Evolutionary conservation across 352 stramenopile genomes (phyloP).

Genomic region (Chrysophaeum taylorii): DNA sequence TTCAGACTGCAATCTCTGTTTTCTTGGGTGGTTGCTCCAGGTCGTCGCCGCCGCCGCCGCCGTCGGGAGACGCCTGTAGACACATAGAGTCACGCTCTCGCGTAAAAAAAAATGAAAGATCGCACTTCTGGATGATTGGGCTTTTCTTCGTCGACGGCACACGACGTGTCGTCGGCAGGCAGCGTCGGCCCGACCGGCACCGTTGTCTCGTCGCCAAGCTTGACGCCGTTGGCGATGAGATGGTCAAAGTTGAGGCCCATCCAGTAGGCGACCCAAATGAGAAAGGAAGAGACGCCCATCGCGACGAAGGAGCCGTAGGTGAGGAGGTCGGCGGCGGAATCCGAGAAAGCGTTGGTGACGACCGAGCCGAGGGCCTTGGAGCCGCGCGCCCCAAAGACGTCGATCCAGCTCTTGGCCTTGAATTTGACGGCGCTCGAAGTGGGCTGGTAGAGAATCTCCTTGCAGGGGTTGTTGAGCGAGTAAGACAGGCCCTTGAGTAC

Average conservation of each 20-base stretch:
- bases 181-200: not conserved
- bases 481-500: slow-evolving; percentile 67
- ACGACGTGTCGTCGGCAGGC: slow-evolving; percentile 39
- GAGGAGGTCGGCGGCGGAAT: slow-evolving; percentile 40
- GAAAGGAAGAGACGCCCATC: slow-evolving; percentile 49
- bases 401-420: slow-evolving; percentile 73
- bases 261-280: slow-evolving; percentile 55
- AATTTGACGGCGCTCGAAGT: slow-evolving; percentile 62
- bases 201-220: slow-evolving; percentile 39
- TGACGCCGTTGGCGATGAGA: slow-evolving; percentile 48
- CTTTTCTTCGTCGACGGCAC: slow-evolving; percentile 42
- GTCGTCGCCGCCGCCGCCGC: no score
- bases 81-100: no score
- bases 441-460: slow-evolving; percentile 71
- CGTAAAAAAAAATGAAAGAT: no score
- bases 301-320: slow-evolving; percentile 49
- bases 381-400: slow-evolving; percentile 65
- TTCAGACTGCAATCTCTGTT: no score
- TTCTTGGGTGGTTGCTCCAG: no score
- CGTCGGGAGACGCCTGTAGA: no score
- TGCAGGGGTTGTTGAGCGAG: slow-evolving; percentile 71
- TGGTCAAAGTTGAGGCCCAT: slow-evolving; percentile 55
- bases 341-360: slow-evolving; percentile 65
- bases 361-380: slow-evolving; percentile 62
- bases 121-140: not conserved